phyloP scores from a whole-genome alignment of 73 alveolate genomes.

The Uronychia setigera region DNA sequence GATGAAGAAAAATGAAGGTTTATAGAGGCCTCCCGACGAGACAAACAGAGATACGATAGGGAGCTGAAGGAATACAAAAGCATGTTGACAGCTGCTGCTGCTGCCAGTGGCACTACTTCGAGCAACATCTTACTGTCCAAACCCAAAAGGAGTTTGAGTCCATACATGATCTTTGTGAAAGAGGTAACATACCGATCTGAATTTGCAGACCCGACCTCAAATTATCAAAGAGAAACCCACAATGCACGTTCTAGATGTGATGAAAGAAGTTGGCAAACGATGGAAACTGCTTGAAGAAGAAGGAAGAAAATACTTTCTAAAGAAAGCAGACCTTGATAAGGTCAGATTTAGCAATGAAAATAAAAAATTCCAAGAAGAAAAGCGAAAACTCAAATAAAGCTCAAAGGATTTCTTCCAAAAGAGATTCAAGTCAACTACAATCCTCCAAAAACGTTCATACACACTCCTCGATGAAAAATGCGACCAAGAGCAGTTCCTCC shows the following conservation, averaged over 20 bases:
- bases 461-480: not conserved
- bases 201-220: slow-evolving; percentile 12
- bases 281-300: slow-evolving; percentile 15
- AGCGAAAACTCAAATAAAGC: not conserved
- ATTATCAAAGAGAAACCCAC: slow-evolving; percentile 1
- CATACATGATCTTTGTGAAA: slow-evolving; percentile 66
- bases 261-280: slow-evolving; percentile 35
- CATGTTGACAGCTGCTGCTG: not conserved
- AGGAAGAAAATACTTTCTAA: not conserved
- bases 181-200: slow-evolving; percentile 18
- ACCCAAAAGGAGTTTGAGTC: slow-evolving; percentile 65
- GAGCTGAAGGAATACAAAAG: slow-evolving; percentile 5
- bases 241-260: slow-evolving; percentile 26
- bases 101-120: not conserved
- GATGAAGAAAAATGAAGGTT: too few species aligned
- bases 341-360: not conserved
- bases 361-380: not conserved
- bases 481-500: not conserved
- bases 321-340: not conserved
- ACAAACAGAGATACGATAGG: slow-evolving; percentile 29
- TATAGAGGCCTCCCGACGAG: too few species aligned
- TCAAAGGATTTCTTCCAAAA: not conserved
- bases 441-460: not conserved
- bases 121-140: slow-evolving; percentile 8
- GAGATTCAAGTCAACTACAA: not conserved